Evolutionary conservation across 1,284 basidiomycete genomes (phyloP), one percentile per base, ranked within the genome.

Genomic region (Neolentinus lepideus): DNA sequence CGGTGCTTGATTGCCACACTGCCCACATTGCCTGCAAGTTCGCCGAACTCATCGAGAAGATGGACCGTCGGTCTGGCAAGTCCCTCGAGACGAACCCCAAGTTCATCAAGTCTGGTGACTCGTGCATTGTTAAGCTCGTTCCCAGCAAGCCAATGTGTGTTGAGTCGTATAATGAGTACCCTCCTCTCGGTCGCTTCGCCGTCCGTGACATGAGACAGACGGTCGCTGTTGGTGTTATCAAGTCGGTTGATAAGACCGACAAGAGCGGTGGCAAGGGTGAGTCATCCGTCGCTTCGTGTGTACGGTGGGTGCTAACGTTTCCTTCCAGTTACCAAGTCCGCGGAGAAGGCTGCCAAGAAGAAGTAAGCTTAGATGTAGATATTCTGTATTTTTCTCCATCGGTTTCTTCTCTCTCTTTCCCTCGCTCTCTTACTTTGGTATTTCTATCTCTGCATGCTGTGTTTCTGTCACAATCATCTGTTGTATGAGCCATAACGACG

Each of bases 1-100:
- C 96, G 59, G 96, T 99, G 60, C 89, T 99, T 66, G 96, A 99
- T 82, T 99, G 96, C 81, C 96, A 99, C 88, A 99, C 96, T 63
- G 94, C 96, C 72, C 96, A 98, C 86, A 99, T 99, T 75, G 97
- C 97, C 64, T 99, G 97, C 92, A 98, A 98, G 81, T 99, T 99
- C 79, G 83, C 93, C 65, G 94, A 96, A 75, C 86, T 98, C 74
- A 81, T 94, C 69, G 93, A 98, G 85, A 98, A 99, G 89, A 98
- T 99, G 75, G 96, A 99, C 81, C 91, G 94, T 72, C 94, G 97
- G 73, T 90, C 91, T 70, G 95, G 95, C 75, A 97, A 97, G 82
- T 81, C 84, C 55, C 81, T 96, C 59, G 94, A 99, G 79, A 78
- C 79, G 67, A 55, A 71, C 59, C 96, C 96, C 76, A 99, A 99